A percentile compares a stretch with the other conserved stretches of the same genome.
These are phyloP conservation scores for Backusella tarrabulga DNA, from an alignment of 192 early-diverging fungal species.

Conservation along the genomic window DNA sequence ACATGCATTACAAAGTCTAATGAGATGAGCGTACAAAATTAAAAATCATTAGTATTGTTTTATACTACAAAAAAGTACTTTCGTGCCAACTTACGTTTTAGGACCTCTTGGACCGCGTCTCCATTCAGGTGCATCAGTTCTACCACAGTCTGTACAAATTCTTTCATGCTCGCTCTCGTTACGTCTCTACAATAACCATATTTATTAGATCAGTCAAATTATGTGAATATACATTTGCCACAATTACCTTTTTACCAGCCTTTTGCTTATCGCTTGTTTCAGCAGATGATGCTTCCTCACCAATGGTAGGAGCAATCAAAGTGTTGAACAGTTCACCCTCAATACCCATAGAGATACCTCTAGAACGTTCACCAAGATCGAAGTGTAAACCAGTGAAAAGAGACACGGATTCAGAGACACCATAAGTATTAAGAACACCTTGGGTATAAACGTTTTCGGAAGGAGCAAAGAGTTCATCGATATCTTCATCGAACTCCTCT, in stretches of 20 bases:
- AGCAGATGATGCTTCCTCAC: not conserved
- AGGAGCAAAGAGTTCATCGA: slow-evolving; percentile 18
- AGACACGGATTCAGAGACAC: slow-evolving; percentile 19
- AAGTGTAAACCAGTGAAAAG: slow-evolving; percentile 30
- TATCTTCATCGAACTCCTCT: slow-evolving; percentile 13
- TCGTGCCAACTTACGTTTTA: slow-evolving; percentile 33
- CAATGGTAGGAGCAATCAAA: not conserved
- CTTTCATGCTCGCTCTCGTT: slow-evolving; percentile 28
- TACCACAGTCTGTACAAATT: slow-evolving; percentile 48
- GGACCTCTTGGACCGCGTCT: slow-evolving; percentile 39
- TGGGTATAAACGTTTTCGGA: slow-evolving; percentile 22
- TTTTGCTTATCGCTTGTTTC: slow-evolving; percentile 7
- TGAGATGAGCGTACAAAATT: not conserved
- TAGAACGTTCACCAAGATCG: slow-evolving; percentile 27
- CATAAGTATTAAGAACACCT: slow-evolving; percentile 22
- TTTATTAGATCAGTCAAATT: not conserved
- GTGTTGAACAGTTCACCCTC: slow-evolving; percentile 22
- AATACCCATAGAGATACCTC: slow-evolving; percentile 29
- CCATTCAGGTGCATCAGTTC: slow-evolving; percentile 47
- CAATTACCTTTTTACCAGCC: slow-evolving; percentile 13
- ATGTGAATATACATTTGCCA: not conserved
- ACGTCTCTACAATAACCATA: not conserved
- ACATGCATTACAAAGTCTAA: slow-evolving; percentile 44
- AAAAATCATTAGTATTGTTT: not conserved
- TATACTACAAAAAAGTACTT: not conserved